Base-by-base conservation (phyloP, 371 early-diverging fungal species). In the Mortierella sp. region DNA sequence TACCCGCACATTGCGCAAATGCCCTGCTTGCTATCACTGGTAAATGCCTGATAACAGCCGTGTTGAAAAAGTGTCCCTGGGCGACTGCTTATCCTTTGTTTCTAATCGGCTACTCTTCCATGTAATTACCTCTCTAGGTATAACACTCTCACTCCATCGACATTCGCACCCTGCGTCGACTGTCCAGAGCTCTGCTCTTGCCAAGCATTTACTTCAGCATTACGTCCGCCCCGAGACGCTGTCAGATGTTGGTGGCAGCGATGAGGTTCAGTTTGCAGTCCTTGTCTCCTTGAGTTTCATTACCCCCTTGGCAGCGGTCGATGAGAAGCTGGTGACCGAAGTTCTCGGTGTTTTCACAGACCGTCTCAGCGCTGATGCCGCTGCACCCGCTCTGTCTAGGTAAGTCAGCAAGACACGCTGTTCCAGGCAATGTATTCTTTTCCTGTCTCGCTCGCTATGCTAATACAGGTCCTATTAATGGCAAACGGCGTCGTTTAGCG, bases 261-360 rank as follows among this genome's bases (percentile, higher is more conserved):
- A 88, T 39, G 88, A 88, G 56, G 85, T 88, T 11, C 88, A 86
- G 39, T 88, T 85, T 70, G 87, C 85, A 2, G 85, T 83, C 3
- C 59, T 80, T 4, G 80, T 84, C 26, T 72, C 81, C 9, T 52
- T 86, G 46, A 86, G 86, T 0, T 81, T 84, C 57, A 60, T 88
- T 31, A 81, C 84, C 3, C 69, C 80, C 0, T 79, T 82, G 28
- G 73, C 81, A 0, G 80, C 84, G 11, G 78, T 79, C 21, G 83
- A 88, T 28, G 86, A 86, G 44, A 82, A 83, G 8, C 42, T 81
- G 9, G 70, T 73, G 11, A 48, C 64, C 4, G 49, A 64, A n/a
- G 70, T 69, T 32, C 59, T 76, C 15, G 48, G 30, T 4, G 65
- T 69, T 1, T 76, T 76, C 32, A 52, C 32, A 0, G 52, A 60